Base-by-base conservation (phyloP, 805 yeast species). In the Lipomyces spencermartinsiae region DNA sequence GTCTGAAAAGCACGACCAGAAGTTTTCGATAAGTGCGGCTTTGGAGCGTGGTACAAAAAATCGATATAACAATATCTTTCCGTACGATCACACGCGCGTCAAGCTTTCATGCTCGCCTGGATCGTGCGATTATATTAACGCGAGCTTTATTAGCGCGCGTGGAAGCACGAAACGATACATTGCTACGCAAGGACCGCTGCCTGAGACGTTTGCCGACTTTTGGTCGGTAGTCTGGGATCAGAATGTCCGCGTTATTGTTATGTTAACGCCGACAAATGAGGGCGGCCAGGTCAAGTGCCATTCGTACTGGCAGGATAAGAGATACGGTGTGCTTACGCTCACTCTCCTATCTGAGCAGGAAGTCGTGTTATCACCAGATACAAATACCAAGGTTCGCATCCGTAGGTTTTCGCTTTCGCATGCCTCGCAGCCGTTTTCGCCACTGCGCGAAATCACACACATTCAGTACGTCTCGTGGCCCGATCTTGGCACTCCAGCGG, bases 181-280 rank as follows among this genome's bases (percentile, higher is more conserved):
- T 74, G 98, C 98, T 0, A 88, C 98, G 0, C 99, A 94, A 76
- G 99, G 97, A 1, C 98, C 99, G 2, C 78, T 94, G 66, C 82
- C 83, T 0, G 87, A 86, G 46, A 92, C 99, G 0, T 84, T 91
- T 58, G 87, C 87, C 31, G 98, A 94, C 76, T 94, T 95, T 74
- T 93, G 95, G 89, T 86, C 88, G 68, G 87, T 93, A 69, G 83
- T 92, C 14, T 81, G 87, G 73, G 90, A 91, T 73, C 87, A 91
- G 71, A 77, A 82, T 22, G 84, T 87, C 12, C 88, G 90, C 6
- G 76, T 94, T 2, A 86, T 94, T 34, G 78, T 94, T 4, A 88
- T 96, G 54, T 83, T 94, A 70, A 92, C 98, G 4, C 88, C 90
- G 19, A 91, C 89, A 73, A 80, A 79, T 65, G 98, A 95, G 76